A percentile compares a stretch with the other conserved stretches of the same genome.
phyloP scores from a whole-genome alignment of 768 basidiomycete genomes.

The Suillus sp. region DNA sequence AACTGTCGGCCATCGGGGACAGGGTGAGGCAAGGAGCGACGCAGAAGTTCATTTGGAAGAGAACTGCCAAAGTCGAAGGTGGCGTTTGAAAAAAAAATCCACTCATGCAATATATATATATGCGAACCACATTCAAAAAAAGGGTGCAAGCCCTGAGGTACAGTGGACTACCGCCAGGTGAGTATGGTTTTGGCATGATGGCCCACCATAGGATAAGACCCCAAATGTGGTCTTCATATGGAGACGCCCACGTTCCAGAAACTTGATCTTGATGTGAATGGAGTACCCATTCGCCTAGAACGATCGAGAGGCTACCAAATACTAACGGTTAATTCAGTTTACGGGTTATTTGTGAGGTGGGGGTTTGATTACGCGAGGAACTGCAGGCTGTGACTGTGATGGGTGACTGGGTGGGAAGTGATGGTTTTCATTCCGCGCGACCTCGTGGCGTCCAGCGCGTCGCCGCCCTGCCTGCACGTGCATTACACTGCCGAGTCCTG shows the following conservation, averaged over 20 bases:
- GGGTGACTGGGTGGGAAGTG: not conserved
- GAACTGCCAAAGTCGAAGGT: not conserved
- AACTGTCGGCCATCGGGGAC: slow-evolving; percentile 37
- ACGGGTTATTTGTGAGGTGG: not conserved
- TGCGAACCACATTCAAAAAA: slow-evolving; percentile 7
- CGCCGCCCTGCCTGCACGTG: slow-evolving; percentile 3
- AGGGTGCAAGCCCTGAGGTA: slow-evolving; percentile 6
- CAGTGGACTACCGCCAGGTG: not conserved
- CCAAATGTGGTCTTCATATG: slow-evolving; percentile 7
- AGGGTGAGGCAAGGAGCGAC: slow-evolving; percentile 36
- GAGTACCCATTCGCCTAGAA: slow-evolving; percentile 3
- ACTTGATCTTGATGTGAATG: slow-evolving; percentile 1
- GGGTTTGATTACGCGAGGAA: slow-evolving; percentile 6
- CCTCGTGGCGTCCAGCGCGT: slow-evolving; percentile 2
- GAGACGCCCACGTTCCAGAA: not conserved
- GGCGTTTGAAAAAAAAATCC: not conserved
- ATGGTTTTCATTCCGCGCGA: not conserved
- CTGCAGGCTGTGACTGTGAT: slow-evolving; percentile 6
- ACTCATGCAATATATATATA: not conserved
- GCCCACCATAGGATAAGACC: not conserved
- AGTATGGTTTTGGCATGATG: not conserved
- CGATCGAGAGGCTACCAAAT: slow-evolving; percentile 2
- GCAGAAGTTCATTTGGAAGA: slow-evolving; percentile 26
- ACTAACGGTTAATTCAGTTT: slow-evolving; percentile 10
- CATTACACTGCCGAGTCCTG: not conserved